These are phyloP conservation scores for Lojkania enalia DNA, from an alignment of 2,329 filamentous ascomycete species.

Conservation along the genomic window DNA sequence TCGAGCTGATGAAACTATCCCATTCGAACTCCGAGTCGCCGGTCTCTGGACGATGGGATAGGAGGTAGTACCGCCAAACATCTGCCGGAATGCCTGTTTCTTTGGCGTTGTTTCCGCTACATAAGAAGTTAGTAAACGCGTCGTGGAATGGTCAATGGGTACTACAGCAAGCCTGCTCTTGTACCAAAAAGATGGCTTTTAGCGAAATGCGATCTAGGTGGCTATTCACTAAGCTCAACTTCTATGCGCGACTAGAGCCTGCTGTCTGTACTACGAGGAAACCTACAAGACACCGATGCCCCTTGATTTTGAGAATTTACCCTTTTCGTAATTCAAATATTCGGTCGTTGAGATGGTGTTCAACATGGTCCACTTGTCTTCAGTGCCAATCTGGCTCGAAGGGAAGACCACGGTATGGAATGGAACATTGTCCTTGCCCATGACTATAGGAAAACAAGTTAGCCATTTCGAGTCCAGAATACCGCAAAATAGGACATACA, in stretches of 20 bases:
- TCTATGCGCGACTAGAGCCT: too few relatives aligned
- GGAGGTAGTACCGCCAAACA: conserved; percentile 92
- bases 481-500: conserved; percentile 70
- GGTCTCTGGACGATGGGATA: conserved; percentile 82
- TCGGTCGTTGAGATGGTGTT: conserved; percentile 88
- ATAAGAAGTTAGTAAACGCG: too few relatives aligned
- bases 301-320: conserved; percentile 89
- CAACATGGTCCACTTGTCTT: conserved; percentile 85
- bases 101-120: conserved; percentile 82
- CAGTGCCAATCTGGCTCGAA: conserved; percentile 79
- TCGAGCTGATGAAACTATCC: conserved; percentile 77
- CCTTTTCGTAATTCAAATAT: conserved; percentile 53
- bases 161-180: too few relatives aligned
- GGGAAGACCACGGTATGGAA: conserved; percentile 95
- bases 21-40: conserved; percentile 90
- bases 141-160: too few relatives aligned
- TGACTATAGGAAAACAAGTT: conserved; percentile 60
- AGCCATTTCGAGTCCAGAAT: conserved; percentile 29
- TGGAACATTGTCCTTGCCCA: conserved; percentile 88
- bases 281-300: conserved; percentile 92
- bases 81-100: conserved; percentile 82
- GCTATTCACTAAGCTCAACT: too few relatives aligned
- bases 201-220: too few relatives aligned
- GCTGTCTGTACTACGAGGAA: too few relatives aligned
- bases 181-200: too few relatives aligned